Conservation (phyloP, 257 asterid species). For the Asclepias syriaca region DNA sequence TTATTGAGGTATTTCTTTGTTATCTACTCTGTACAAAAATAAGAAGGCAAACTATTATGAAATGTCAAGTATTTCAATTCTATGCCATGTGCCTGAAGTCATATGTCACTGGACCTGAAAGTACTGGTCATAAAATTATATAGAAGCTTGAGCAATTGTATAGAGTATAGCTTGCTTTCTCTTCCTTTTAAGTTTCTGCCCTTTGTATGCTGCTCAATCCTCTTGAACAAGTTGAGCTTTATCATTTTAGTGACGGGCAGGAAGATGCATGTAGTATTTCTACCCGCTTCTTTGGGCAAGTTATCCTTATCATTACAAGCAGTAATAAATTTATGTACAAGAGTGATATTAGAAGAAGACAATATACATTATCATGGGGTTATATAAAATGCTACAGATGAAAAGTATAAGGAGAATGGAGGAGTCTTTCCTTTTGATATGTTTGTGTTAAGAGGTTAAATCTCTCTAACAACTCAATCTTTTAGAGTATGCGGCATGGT, state of each 20-base stretch:
- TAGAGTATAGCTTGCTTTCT: neutral
- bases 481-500: no score
- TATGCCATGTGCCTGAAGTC: neutral
- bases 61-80: neutral
- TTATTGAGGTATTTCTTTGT: constrained; percentile 71
- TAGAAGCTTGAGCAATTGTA: constrained; percentile 3
- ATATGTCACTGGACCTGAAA: neutral
- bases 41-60: neutral
- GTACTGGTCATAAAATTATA: neutral
- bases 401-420: neutral
- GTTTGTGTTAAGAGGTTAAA: neutral
- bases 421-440: neutral
- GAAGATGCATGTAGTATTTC: neutral
- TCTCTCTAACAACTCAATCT: no score
- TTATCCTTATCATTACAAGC: neutral
- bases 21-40: neutral
- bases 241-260: neutral
- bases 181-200: neutral
- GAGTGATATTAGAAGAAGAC: neutral
- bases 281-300: neutral
- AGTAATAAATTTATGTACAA: neutral
- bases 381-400: neutral
- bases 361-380: neutral
- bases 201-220: neutral
- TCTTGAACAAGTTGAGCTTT: neutral